phyloP scores from a whole-genome alignment of 139 green algal genomes.

The Picochlorum sp. region DNA sequence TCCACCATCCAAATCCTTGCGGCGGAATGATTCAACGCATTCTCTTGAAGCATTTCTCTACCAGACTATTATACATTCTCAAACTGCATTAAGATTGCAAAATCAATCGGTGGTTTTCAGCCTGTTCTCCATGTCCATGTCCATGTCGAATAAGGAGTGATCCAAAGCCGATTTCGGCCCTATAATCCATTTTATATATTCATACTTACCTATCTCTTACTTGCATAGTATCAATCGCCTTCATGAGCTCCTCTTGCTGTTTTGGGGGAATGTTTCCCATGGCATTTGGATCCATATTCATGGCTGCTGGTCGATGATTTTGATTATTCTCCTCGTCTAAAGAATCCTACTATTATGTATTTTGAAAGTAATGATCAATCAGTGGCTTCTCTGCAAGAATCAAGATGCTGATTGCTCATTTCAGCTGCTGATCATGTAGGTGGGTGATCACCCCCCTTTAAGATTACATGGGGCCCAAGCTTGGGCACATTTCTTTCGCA shows the following conservation, averaged over 20 bases:
- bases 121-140: no score
- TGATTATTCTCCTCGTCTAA: background rate
- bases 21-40: slow-evolving; percentile 86
- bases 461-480: no score
- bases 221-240: slow-evolving; percentile 76
- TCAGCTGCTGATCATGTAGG: no score
- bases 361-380: background rate
- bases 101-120: no score
- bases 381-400: background rate
- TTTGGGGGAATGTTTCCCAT: slow-evolving; percentile 12
- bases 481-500: no score
- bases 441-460: no score
- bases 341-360: background rate
- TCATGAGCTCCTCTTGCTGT: slow-evolving; percentile 48
- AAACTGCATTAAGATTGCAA: slow-evolving; percentile 43
- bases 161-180: background rate
- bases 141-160: background rate
- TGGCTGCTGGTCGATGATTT: background rate
- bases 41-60: slow-evolving; percentile 92
- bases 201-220: slow-evolving; percentile 72
- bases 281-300: background rate
- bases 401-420: background rate
- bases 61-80: slow-evolving; percentile 94
- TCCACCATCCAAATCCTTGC: slow-evolving; percentile 75
- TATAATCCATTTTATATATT: background rate